Evolutionary conservation across 2,329 filamentous ascomycete species (phyloP).

Genomic region (Fusarium multiceps): DNA sequence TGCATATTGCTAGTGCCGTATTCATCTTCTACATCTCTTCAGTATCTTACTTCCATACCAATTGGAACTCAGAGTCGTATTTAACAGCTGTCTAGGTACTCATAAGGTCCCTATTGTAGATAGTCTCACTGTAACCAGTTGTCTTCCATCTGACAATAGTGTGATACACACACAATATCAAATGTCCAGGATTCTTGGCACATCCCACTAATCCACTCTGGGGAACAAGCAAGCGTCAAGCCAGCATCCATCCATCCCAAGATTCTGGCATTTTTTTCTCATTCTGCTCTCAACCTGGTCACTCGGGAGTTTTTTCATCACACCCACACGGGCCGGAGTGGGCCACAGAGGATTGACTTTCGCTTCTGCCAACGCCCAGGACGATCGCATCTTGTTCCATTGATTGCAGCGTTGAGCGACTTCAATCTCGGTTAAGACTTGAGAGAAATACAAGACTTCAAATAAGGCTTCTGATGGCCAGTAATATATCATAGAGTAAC

Average conservation of each 20-base stretch:
- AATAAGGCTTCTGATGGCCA: background rate
- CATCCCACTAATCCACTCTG: slow-evolving; percentile 30
- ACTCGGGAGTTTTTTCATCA: slow-evolving; percentile 34
- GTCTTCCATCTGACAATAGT: slow-evolving; percentile 22
- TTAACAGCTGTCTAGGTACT: background rate
- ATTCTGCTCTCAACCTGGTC: slow-evolving; percentile 24
- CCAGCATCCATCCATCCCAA: slow-evolving; percentile 13
- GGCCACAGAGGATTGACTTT: slow-evolving; percentile 24
- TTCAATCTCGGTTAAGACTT: background rate
- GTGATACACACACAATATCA: slow-evolving; percentile 13
- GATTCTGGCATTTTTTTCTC: slow-evolving; percentile 27
- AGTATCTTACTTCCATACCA: background rate
- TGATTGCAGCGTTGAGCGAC: background rate
- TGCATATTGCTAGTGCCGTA: background rate
- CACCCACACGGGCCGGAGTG: slow-evolving; percentile 34
- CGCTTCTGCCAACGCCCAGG: slow-evolving; percentile 1
- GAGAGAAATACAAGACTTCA: background rate
- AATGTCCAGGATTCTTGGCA: slow-evolving; percentile 29
- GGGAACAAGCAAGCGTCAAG: slow-evolving; percentile 22
- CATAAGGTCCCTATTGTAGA: background rate
- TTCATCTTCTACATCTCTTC: background rate
- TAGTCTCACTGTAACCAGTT: slow-evolving; percentile 4
- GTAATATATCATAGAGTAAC: background rate
- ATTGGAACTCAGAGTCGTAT: background rate
- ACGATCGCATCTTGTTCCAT: slow-evolving; percentile 15